Base-by-base conservation (phyloP, 2,329 filamentous ascomycete genomes). In the Colletotrichum sidae region DNA sequence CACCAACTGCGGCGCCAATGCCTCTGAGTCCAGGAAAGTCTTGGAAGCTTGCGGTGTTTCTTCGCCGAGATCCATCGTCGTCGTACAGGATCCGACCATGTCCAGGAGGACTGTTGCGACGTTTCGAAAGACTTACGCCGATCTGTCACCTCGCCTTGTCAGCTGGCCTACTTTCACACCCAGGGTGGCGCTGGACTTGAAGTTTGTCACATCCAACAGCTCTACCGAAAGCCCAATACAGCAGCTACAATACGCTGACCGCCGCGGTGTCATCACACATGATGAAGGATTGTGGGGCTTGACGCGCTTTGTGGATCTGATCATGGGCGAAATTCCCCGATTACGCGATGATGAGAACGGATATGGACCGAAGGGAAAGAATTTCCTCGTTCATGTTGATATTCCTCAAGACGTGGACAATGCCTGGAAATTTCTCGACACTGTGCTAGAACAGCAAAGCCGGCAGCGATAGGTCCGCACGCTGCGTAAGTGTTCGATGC, bases 61-160 rank as follows among this genome's bases (percentile, higher is more conserved):
- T 1, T 51, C 44, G 6, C 71, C 72, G 1, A 64, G 63, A 3
- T 74, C 72, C 0, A 71, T 75, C 37, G 62, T 82, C 9, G 68
- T 83, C 11, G 73, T 80, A 9, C 81, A 83, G 67, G 81, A 83
- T 68, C 79, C 81, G 0, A 83, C 81, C 0, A 83, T 83, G 81
- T 75, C 75, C 49, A 67, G 76, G 34, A 71, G 80, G 9, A 82
- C 81, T 0, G 70, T 74, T 2, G 78, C 77, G 2, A 78, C 79
- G 2, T 83, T 83, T 55, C 67, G 77, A 52, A 78, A 78, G 63
- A 72, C 70, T 0, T 83, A 78, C 60, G 69, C 72, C 6, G 69
- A 73, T 34, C 8, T 25, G 3, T 12, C 6, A 2, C 63, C 55
- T 34, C 39, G 6, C 6, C 11, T 50, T 37, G 4, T 63, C 38